Evolutionary conservation across 2,329 filamentous ascomycete genomes (phyloP), one percentile per base, ranked within the genome.

Genomic region (Stylonectria norvegica): DNA sequence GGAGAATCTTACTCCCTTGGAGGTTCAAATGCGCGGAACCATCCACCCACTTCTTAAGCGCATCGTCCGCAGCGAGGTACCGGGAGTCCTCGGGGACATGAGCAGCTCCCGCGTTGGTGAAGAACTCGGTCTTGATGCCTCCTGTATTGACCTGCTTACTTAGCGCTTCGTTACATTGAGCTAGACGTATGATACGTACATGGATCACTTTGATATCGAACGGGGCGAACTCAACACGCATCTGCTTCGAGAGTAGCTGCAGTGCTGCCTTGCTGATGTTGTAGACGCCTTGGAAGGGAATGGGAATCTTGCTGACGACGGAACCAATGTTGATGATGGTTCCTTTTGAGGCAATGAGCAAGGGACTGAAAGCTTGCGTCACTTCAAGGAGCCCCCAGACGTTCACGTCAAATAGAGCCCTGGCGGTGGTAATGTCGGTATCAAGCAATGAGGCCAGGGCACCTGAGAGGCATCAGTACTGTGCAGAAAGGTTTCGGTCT

Each of bases 221-320:
- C 1, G 60, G 56, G 2, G 43, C 39, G 17, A 72, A 59, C 49
- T 73, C 69, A 27, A 70, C 45, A 5, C 67, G 64, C 49, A 71
- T 45, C n/a, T 63, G 64, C 40, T 66, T 56, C 3, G 63, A 62
- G 34, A 70, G 58, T 33, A 60, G 54, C 15, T 61, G 54, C 1
- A 72, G 51, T 0, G 70, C 69, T 1, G 63, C 67, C 42, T 73
- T 73, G 38, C 61, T 65, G 5, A 67, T 63, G 36, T 67, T 68
- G 52, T 72, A 73, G 15, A 60, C 51, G 6, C 60, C 61, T 4
- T 62, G 55, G 43, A 69, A 70, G 12, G 49, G 45, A 6, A 54
- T 34, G 2, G 50, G 48, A 27, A 51, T 23, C 16, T 38, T 53
- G 5, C 50, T 54, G 1, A 59, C 59, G 5, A 68, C 50, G n/a